Conservation (phyloP, 75 land plant genomes). For the Pinus tabuliformis region DNA sequence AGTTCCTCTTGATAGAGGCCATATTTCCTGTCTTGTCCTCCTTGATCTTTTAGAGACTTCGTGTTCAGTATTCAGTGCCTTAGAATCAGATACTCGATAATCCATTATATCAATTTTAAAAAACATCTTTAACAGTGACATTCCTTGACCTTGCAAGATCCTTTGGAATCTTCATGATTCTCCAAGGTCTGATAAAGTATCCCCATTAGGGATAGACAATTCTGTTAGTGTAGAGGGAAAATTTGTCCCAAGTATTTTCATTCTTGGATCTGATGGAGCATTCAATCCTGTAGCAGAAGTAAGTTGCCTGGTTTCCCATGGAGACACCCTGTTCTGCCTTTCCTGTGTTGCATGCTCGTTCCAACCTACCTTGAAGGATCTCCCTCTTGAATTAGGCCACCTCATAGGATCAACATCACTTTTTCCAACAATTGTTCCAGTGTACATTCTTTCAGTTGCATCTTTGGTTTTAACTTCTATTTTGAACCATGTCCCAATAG, state of each 20-base stretch:
- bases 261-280: conserved; percentile 20
- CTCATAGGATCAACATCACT: no score
- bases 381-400: no score
- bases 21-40: no score
- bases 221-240: conserved; percentile 26
- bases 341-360: conserved; percentile 38
- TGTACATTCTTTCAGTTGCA: no score
- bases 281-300: conserved; percentile 37
- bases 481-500: no score
- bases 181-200: conserved; percentile 36
- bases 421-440: no score
- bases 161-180: conserved; percentile 23
- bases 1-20: no score
- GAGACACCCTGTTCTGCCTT: conserved; percentile 64
- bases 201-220: conserved; percentile 35
- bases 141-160: conserved; percentile 16
- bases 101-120: not conserved
- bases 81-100: not conserved
- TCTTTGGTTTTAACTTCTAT: no score
- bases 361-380: conserved; percentile 62
- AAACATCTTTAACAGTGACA: not conserved
- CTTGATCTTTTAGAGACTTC: no score
- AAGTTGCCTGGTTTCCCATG: conserved; percentile 84
- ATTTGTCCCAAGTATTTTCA: conserved; percentile 45
- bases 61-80: not conserved